A percentile compares a stretch with the other conserved stretches of the same genome.
Evolutionary conservation across 805 yeast genomes (phyloP).

Genomic region (Myxozyma vanderwaltii): DNA sequence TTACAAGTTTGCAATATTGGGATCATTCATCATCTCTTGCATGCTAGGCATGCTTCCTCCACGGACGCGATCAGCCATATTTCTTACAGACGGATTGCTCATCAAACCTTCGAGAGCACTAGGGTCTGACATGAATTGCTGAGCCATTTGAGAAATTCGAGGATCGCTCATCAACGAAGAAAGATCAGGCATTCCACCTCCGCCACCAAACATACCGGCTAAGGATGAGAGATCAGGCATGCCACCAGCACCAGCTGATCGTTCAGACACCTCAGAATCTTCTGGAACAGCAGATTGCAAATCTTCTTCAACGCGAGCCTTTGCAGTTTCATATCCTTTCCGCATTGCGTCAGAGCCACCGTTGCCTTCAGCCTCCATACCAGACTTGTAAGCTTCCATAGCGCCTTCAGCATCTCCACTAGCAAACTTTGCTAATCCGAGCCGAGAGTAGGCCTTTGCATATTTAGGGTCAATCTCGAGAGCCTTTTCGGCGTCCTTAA

Average conservation of each 20-base stretch:
- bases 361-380: constrained; percentile 84
- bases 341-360: constrained; percentile 84
- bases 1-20: constrained; percentile 41
- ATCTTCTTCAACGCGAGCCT: constrained; percentile 80
- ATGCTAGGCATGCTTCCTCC: constrained; percentile 64
- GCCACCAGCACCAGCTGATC: constrained; percentile 46
- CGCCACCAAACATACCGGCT: constrained; percentile 63
- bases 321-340: constrained; percentile 92
- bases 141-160: constrained; percentile 87
- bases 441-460: constrained; percentile 91
- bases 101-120: constrained; percentile 69
- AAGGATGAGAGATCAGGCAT: constrained; percentile 72
- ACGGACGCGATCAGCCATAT: constrained; percentile 74
- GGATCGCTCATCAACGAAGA: constrained; percentile 82
- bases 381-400: constrained; percentile 85
- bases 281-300: constrained; percentile 35
- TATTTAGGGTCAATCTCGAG: constrained; percentile 74
- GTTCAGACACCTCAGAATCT: constrained; percentile 7
- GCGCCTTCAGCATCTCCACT: constrained; percentile 89
- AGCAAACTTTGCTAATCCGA: constrained; percentile 94
- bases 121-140: constrained; percentile 84
- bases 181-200: constrained; percentile 73
- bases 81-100: constrained; percentile 77
- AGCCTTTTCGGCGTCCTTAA: constrained; percentile 81
- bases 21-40: constrained; percentile 76